phyloP scores from a whole-genome alignment of 495 filamentous ascomycete species.

The Aspergillus panamensis region DNA sequence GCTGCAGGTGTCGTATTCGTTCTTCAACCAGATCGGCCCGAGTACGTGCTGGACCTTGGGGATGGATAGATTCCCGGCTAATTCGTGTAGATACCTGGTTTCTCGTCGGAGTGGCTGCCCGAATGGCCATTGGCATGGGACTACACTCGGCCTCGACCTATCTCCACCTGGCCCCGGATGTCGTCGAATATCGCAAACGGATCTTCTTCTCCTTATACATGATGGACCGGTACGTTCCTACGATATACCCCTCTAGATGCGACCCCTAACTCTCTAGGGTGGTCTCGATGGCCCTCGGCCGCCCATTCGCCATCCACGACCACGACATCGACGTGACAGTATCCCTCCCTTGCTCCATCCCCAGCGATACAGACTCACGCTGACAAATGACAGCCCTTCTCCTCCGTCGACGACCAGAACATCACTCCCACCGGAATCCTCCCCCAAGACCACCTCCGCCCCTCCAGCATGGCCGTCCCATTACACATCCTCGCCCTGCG shows the following conservation, averaged over 20 bases:
- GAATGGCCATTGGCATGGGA: constrained; percentile 36
- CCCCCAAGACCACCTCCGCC: constrained; percentile 18
- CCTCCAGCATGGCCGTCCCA: constrained; percentile 37
- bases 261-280: constrained; percentile 22
- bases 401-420: constrained; percentile 33
- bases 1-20: constrained; percentile 42
- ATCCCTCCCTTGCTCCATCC: too few relatives aligned
- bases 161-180: constrained; percentile 23
- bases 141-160: constrained; percentile 25
- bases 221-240: constrained; percentile 38
- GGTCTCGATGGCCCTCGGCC: constrained; percentile 37
- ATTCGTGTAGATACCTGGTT: constrained; percentile 40
- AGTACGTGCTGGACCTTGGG: constrained; percentile 28
- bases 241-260: not conserved
- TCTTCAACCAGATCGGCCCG: constrained; percentile 42
- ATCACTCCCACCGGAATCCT: constrained; percentile 27
- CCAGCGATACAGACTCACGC: too few relatives aligned
- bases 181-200: constrained; percentile 34
- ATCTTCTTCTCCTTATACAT: constrained; percentile 44
- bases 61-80: too few relatives aligned
- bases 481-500: constrained; percentile 37
- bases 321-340: constrained; percentile 33
- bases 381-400: constrained; percentile 37
- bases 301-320: constrained; percentile 40
- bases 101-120: constrained; percentile 31